Conservation (phyloP, 2,329 filamentous ascomycete genomes). For the Aspergillus pseudonomiae region DNA sequence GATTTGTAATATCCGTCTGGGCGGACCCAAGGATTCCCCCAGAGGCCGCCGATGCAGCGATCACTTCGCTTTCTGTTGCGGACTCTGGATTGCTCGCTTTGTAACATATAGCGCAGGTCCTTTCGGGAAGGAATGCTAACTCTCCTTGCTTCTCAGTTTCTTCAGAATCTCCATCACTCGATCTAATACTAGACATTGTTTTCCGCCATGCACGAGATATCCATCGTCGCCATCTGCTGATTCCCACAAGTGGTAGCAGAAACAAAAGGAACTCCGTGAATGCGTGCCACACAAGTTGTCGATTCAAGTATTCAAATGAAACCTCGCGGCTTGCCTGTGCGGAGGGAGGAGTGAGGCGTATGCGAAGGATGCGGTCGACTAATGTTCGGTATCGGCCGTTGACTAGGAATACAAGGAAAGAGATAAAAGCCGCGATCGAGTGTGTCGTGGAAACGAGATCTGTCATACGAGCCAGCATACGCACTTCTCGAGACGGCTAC, state of each 20-base stretch:
- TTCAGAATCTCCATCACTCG: constrained; percentile 52
- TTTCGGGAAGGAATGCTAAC: constrained; percentile 81
- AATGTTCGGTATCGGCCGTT: constrained; percentile 91
- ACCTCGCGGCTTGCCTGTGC: constrained; percentile 88
- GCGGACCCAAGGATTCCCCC: constrained; percentile 84
- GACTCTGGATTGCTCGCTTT: constrained; percentile 80
- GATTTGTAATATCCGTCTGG: constrained; percentile 92
- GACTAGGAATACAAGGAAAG: constrained; percentile 87
- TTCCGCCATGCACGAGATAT: constrained; percentile 84
- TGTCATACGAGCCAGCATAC: constrained; percentile 68
- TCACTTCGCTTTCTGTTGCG: constrained; percentile 72
- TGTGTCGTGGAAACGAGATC: constrained; percentile 71
- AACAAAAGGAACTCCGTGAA: constrained; percentile 99
- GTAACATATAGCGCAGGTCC: constrained; percentile 97
- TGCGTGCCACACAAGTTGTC: constrained; percentile 98
- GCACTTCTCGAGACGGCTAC: constrained; percentile 53
- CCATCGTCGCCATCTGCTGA: constrained; percentile 90
- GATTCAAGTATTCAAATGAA: constrained; percentile 95
- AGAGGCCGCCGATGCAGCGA: constrained; percentile 67
- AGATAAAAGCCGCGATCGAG: constrained; percentile 77
- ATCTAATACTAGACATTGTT: constrained; percentile 66
- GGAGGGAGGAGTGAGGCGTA: constrained; percentile 82
- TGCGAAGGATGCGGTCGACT: constrained; percentile 78
- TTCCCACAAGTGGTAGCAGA: constrained; percentile 92
- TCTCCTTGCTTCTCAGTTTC: constrained; percentile 65